phyloP scores from a whole-genome alignment of 371 early-diverging fungal species.

The Parasitella parasitica region DNA sequence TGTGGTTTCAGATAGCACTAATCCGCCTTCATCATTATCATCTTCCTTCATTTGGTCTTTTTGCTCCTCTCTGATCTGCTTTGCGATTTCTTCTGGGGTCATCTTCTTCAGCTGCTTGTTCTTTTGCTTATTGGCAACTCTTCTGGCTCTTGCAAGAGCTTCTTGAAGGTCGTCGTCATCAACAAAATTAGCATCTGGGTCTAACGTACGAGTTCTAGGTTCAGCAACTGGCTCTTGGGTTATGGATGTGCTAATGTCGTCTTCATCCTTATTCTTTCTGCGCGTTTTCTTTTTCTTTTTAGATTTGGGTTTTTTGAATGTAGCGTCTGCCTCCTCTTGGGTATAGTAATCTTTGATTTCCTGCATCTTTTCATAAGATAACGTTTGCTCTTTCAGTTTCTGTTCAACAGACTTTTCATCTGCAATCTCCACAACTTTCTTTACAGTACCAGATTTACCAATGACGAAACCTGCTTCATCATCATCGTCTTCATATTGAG shows the following conservation, averaged over 20 bases:
- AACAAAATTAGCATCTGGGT: slow-evolving; percentile 72
- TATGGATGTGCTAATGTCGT: slow-evolving; percentile 29
- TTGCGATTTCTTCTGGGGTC: slow-evolving; percentile 63
- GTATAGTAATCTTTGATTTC: slow-evolving; percentile 82
- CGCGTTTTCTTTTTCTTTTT: slow-evolving; percentile 58
- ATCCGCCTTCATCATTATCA: slow-evolving; percentile 38
- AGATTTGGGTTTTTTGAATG: slow-evolving; percentile 80
- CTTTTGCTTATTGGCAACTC: slow-evolving; percentile 59
- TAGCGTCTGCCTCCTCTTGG: slow-evolving; percentile 75
- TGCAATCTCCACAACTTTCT: slow-evolving; percentile 17
- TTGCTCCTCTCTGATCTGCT: slow-evolving; percentile 28
- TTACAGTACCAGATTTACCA: slow-evolving; percentile 30
- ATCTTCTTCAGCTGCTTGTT: slow-evolving; percentile 41
- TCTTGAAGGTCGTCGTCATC: slow-evolving; percentile 94
- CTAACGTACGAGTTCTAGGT: slow-evolving; percentile 11
- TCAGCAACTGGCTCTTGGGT: neutral
- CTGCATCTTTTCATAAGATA: slow-evolving; percentile 65
- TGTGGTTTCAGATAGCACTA: slow-evolving; percentile 61
- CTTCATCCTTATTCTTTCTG: slow-evolving; percentile 43
- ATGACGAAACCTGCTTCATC: slow-evolving; percentile 53
- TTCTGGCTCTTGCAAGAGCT: slow-evolving; percentile 76
- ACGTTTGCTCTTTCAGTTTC: slow-evolving; percentile 59
- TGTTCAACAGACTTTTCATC: slow-evolving; percentile 53
- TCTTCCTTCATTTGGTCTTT: slow-evolving; percentile 27
- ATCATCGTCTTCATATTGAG: slow-evolving; percentile 82